These are phyloP conservation scores for Russula vinacea DNA, from an alignment of 768 basidiomycete genomes.

Conservation along the genomic window DNA sequence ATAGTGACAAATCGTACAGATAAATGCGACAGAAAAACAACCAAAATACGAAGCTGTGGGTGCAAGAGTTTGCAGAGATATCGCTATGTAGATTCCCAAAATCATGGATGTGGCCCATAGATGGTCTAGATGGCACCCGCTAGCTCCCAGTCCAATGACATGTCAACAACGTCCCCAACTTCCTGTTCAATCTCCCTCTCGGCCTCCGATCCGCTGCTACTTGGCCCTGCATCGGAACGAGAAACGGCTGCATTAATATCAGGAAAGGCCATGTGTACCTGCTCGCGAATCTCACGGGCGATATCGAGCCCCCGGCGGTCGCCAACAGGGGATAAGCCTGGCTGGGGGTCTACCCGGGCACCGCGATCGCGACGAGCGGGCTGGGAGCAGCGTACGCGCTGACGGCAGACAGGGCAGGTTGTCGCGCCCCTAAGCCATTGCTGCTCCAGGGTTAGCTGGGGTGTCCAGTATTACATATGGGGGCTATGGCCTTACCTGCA, in stretches of 20 bases:
- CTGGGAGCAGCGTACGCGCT: constrained; percentile 45
- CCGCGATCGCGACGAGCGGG: constrained; percentile 18
- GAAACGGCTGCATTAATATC: background rate
- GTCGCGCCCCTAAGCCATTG: constrained; percentile 78
- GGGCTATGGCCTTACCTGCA: constrained; percentile 51
- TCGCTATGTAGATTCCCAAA: background rate
- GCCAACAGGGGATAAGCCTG: constrained; percentile 8
- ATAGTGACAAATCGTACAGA: constrained; percentile 17
- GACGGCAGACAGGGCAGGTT: constrained; percentile 80
- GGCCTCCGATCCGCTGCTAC: constrained; percentile 7
- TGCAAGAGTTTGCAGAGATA: constrained; percentile 15
- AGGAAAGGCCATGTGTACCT: constrained; percentile 15
- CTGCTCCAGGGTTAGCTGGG: constrained; percentile 38
- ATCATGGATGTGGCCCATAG: constrained; percentile 10
- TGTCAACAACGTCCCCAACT: constrained; percentile 16
- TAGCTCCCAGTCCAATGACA: constrained; percentile 18
- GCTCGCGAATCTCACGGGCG: constrained; percentile 19
- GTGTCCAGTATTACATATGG: background rate
- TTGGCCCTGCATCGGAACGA: constrained; percentile 5
- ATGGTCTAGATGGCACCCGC: constrained; percentile 16
- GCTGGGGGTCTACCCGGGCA: constrained; percentile 4
- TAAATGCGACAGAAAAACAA: constrained; percentile 2
- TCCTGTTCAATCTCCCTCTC: constrained; percentile 14
- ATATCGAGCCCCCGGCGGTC: constrained; percentile 10
- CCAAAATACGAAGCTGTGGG: constrained; percentile 7